Base-by-base conservation (phyloP, 1,284 basidiomycete species). In the Melampsora americana region DNA sequence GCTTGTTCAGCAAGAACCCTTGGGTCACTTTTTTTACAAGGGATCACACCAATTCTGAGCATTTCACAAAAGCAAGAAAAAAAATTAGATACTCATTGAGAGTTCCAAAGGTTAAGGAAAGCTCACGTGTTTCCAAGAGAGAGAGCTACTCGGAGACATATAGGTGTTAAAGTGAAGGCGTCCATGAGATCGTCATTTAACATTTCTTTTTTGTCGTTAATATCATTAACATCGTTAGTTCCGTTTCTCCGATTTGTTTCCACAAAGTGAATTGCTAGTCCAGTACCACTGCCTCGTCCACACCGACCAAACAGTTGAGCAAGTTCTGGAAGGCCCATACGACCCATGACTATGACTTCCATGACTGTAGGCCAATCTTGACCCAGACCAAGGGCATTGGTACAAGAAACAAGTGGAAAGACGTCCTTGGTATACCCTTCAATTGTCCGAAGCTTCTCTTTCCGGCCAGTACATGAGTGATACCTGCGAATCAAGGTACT, bases 361-460 rank as follows among this genome's bases (percentile, higher is more conserved):
- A 42, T 42, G 39, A 42, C 39, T 42, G 39, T 42, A 42, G 39
- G 39, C 68, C 53, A 60, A 18, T 69, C 60, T 11, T 69, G 68
- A 23, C 50, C 68, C 48, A 69, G 39, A 32, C 68, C 68, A 20
- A 69, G 53, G 18, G 68, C 68, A 35, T 42, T 69, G 0, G 68
- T 69, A 18, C 53, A 39, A 11, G 53, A 69, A 12, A 69, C 60
- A 4, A 69, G 39, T 7, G 53, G 30, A 18, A 69, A 60, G 5
- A 26, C 30, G 16, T 28, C 48, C 7, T n/a, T 7, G 28, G 30
- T 59, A 60, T 46, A 66, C 20, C 50, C 65, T 20, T 46, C 14
- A n/a, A 66, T 48, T 11, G 50, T 23, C 23, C 50, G 42, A 5
- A 18, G 42, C 39, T 66, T 66, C 44, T 42, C 65, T 20, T 32